These are phyloP conservation scores for Zasmidium cellare DNA, from an alignment of 2,329 filamentous ascomycete species.

Conservation along the genomic window DNA sequence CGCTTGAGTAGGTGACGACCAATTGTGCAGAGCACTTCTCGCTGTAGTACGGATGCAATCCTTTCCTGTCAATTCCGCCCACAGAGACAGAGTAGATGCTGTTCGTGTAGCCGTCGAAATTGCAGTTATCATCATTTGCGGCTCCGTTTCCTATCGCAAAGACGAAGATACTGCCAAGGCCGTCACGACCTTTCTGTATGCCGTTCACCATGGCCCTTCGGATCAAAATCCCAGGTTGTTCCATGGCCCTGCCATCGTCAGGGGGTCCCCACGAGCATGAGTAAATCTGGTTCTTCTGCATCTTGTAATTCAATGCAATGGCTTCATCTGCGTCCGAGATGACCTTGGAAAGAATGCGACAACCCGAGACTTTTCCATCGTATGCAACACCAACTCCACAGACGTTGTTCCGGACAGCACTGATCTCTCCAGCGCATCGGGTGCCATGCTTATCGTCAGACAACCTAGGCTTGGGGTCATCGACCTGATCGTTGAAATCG, in stretches of 20 bases:
- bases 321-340: conserved; percentile 94
- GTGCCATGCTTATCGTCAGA: conserved; percentile 89
- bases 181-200: conserved; percentile 80
- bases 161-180: conserved; percentile 88
- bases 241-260: conserved; percentile 92
- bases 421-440: conserved; percentile 89
- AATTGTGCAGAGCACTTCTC: conserved; percentile 94
- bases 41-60: conserved; percentile 91
- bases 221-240: conserved; percentile 86
- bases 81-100: conserved; percentile 99
- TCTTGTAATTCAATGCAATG: conserved; percentile 86
- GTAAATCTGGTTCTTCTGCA: conserved; percentile 91
- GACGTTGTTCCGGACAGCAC: conserved; percentile 86
- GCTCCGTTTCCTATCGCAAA: conserved; percentile 97
- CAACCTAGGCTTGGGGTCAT: conserved; percentile 78
- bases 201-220: conserved; percentile 88
- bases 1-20: conserved; percentile 95
- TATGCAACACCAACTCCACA: conserved; percentile 97
- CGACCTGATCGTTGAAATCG: conserved; percentile 86
- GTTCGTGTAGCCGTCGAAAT: conserved; percentile 99
- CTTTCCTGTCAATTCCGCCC: conserved; percentile 84
- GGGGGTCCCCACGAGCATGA: conserved; percentile 98
- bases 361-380: conserved; percentile 83
- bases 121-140: conserved; percentile 86
- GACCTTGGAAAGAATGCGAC: conserved; percentile 86